Percentiles rank a stretch among this genome's conserved stretches.
Conservation (phyloP, 2,329 filamentous ascomycete species). For the Aspergillus hiratsukae region DNA sequence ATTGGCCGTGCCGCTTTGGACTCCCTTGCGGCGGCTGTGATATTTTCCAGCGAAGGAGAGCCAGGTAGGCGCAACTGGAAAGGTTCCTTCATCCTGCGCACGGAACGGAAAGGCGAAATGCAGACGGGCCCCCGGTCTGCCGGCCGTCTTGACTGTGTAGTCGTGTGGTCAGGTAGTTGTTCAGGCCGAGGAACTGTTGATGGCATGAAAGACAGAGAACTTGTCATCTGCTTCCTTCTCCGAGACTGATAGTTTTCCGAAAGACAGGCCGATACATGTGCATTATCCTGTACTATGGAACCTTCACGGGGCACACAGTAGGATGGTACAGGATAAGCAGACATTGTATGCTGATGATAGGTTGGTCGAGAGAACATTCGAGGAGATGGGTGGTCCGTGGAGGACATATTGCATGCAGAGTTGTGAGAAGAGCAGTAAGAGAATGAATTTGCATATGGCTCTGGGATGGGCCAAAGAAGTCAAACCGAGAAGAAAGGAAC, state of each 20-base stretch:
- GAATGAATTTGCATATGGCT: not conserved
- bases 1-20: conserved; percentile 14
- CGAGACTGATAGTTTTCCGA: conserved; percentile 23
- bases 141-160: conserved; percentile 20
- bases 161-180: conserved; percentile 22
- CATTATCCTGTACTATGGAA: conserved; percentile 7
- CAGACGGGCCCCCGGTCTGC: conserved; percentile 22
- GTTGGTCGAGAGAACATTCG: conserved; percentile 18
- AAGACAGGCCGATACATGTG: conserved; percentile 17
- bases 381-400: conserved; percentile 24
- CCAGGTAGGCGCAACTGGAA: conserved; percentile 34
- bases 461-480: not conserved
- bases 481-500: not conserved
- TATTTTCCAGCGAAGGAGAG: conserved; percentile 30
- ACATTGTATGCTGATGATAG: conserved; percentile 14
- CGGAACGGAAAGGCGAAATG: conserved; percentile 37
- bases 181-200: conserved; percentile 28
- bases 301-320: conserved; percentile 15
- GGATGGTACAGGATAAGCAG: conserved; percentile 14
- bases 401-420: conserved; percentile 24
- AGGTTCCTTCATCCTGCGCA: conserved; percentile 37
- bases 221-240: conserved; percentile 29
- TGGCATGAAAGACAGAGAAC: conserved; percentile 32
- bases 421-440: not conserved
- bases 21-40: conserved; percentile 16